Evolutionary conservation across 108 stramenopile species (phyloP), one percentile per base, ranked within the genome.

Genomic region (Cyclotella choctawhatcheeana): DNA sequence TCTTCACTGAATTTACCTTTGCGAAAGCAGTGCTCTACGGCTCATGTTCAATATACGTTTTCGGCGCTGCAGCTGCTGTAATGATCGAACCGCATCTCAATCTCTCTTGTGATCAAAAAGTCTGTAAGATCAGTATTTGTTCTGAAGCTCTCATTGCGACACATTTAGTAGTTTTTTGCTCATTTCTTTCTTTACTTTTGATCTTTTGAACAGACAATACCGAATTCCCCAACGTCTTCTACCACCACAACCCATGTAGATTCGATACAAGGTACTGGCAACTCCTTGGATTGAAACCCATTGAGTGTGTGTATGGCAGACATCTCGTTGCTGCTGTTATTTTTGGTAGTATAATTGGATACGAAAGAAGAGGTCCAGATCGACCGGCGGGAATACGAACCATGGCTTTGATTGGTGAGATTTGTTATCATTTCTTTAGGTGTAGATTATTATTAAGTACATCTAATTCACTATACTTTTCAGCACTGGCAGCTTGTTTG

Each of bases 331-430:
- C 69, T 4, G 70, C 91, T 0, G 81, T 86, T 8, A 16, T 89
- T 12, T 60, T 92, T 43, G 94, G 93, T 1, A 82, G 83, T 21
- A 50, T 87, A 20, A 91, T 95, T 66, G 94, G 94, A 3, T 95
- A 88, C 80, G 95, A 97, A 77, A 73, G 97, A 10, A 77, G 95
- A 55, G 77, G 84, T n/a, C 88, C 88, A 5, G 94, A 97, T 82
- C 82, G 95, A 21, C 93, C 97, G 1, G 97, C 97, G 8, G 97
- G 97, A 0, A 92, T 96, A 12, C 86, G 96, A 20, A 97, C 96
- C 66, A 98, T 97, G 95, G 58, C 77, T 8, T 48, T 94, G 18
- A 96, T 98, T 30, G n/a, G n/a, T n/a, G n/a, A n/a, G n/a, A n/a
- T n/a, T n/a, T n/a, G n/a, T n/a, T n/a, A n/a, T n/a, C n/a, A n/a